Conservation (phyloP, 176 grass and related monocot species). For the Oryza glaberrima region DNA sequence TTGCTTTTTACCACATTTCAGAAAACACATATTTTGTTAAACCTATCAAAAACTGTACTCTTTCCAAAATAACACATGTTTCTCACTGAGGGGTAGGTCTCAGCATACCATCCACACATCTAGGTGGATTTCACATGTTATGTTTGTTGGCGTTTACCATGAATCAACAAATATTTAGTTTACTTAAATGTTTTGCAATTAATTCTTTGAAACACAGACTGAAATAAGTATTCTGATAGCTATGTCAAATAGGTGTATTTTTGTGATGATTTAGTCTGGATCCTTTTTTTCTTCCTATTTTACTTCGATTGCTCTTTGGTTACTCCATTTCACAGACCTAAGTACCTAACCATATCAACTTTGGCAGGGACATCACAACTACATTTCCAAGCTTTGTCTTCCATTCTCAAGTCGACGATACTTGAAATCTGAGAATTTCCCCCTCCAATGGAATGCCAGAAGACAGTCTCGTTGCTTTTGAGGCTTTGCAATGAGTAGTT, state of each 20-base stretch:
- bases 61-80: not conserved
- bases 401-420: conserved; percentile 69
- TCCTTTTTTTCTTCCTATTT: not conserved
- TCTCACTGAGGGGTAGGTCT: not conserved
- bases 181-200: not conserved
- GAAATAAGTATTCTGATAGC: not conserved
- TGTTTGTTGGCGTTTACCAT: not conserved
- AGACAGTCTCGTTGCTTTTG: conserved; percentile 26
- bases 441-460: conserved; percentile 17
- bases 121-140: not conserved
- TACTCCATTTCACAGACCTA: not conserved
- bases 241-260: not conserved
- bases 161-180: not conserved
- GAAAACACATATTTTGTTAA: not conserved
- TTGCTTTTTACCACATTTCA: not conserved
- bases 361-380: conserved; percentile 62
- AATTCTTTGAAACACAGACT: not conserved
- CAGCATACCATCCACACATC: not conserved
- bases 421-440: conserved; percentile 18
- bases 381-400: conserved; percentile 78
- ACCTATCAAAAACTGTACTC: not conserved
- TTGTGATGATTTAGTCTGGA: not conserved
- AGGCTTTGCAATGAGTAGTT: conserved; percentile 1
- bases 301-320: not conserved
- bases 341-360: conserved; percentile 15